phyloP scores from a whole-genome alignment of 2,329 filamentous ascomycete species.

The Apiospora malaysiana region DNA sequence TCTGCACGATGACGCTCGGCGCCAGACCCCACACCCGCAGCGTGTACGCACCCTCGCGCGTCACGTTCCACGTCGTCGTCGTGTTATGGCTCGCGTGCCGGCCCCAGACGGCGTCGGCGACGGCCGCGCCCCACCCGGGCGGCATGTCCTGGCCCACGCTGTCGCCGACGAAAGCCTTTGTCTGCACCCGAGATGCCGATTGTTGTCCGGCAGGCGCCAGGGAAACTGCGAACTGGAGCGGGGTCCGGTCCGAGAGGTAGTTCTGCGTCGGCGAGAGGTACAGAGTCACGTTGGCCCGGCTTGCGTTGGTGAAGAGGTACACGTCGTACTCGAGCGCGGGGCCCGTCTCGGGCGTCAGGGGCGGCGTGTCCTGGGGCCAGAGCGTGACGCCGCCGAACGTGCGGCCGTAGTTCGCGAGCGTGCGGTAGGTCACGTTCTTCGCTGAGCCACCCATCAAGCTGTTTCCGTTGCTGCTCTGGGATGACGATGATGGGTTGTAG shows the following conservation, averaged over 20 bases:
- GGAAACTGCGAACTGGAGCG: conserved; percentile 45
- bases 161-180: conserved; percentile 48
- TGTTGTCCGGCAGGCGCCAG: conserved; percentile 39
- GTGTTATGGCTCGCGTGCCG: conserved; percentile 47
- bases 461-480: background rate
- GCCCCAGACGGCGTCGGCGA: conserved; percentile 55
- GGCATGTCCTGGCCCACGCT: conserved; percentile 50
- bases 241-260: conserved; percentile 54
- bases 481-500: conserved; percentile 30
- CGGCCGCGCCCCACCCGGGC: conserved; percentile 48
- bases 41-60: conserved; percentile 51
- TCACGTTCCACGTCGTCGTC: conserved; percentile 49
- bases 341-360: conserved; percentile 53
- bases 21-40: conserved; percentile 58
- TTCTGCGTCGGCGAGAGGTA: conserved; percentile 60
- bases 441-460: background rate
- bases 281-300: conserved; percentile 52
- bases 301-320: conserved; percentile 62
- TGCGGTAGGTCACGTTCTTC: conserved; percentile 53
- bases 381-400: conserved; percentile 64
- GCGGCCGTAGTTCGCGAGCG: conserved; percentile 61
- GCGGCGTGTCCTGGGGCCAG: conserved; percentile 56
- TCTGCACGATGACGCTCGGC: conserved; percentile 60
- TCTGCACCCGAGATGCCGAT: conserved; percentile 28
- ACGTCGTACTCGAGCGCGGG: conserved; percentile 66